These are phyloP conservation scores for Tricholoma matsutake DNA, from an alignment of 768 basidiomycete species.

Conservation along the genomic window DNA sequence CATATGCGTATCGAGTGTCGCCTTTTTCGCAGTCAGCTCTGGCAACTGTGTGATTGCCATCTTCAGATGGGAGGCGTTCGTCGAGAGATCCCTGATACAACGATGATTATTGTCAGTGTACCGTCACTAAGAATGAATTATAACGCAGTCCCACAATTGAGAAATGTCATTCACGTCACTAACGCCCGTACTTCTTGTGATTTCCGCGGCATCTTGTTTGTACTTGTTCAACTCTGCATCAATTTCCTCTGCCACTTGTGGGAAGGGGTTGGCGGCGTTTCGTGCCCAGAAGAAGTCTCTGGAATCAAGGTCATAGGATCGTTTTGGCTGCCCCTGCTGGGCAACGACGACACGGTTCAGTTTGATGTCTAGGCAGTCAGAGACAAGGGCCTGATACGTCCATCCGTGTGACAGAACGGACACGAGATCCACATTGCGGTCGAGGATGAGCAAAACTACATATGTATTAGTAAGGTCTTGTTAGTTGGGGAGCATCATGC, in stretches of 20 bases:
- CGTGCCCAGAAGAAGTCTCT: constrained; percentile 99
- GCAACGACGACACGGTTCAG: constrained; percentile 90
- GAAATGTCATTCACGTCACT: constrained; percentile 94
- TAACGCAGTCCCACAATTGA: constrained; percentile 65
- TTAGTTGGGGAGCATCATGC: neutral
- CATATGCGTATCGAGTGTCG: constrained; percentile 97
- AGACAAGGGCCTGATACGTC: constrained; percentile 98
- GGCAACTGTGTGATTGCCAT: constrained; percentile 97
- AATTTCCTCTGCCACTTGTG: constrained; percentile 97
- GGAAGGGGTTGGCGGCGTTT: constrained; percentile 95
- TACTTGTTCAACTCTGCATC: constrained; percentile 88
- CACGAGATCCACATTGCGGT: constrained; percentile 92
- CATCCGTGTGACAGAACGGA: constrained; percentile 95
- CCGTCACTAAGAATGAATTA: neutral
- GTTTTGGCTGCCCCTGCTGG: constrained; percentile 62
- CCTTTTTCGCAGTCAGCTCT: constrained; percentile 94
- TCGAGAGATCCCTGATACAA: constrained; percentile 69
- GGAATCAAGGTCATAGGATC: constrained; percentile 92
- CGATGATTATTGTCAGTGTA: constrained; percentile 4
- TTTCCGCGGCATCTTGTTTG: constrained; percentile 95
- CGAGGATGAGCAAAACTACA: constrained; percentile 87
- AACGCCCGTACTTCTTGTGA: constrained; percentile 93
- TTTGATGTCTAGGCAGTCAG: constrained; percentile 96
- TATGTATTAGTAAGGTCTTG: constrained; percentile 11
- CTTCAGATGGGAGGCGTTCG: constrained; percentile 92